Evolutionary conservation across 352 stramenopile genomes (phyloP).

Genomic region (Aphanomyces astaci): DNA sequence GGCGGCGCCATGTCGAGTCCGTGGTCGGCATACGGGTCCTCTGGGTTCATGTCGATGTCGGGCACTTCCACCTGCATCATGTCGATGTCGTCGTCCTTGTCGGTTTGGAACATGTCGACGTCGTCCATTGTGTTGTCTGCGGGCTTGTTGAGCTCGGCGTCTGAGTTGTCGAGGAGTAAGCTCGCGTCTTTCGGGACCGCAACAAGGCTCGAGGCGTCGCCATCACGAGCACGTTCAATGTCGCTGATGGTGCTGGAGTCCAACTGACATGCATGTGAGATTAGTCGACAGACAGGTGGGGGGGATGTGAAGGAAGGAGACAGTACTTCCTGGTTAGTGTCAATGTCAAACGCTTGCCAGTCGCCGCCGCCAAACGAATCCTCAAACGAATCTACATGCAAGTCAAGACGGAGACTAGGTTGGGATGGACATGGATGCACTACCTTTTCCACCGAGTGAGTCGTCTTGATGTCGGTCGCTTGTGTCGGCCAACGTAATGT

Average conservation of each 20-base stretch:
- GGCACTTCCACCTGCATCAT: slow-evolving; percentile 22
- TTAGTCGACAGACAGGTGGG: too few species aligned
- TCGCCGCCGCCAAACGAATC: slow-evolving; percentile 71
- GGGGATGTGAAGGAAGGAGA: slow-evolving; percentile 7
- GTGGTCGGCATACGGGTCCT: slow-evolving; percentile 12
- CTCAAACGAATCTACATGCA: slow-evolving; percentile 55
- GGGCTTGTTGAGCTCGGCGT: background rate
- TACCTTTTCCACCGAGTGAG: slow-evolving; percentile 47
- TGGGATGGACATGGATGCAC: background rate
- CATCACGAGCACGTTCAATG: slow-evolving; percentile 74
- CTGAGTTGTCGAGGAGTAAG: background rate
- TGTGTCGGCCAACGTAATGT: slow-evolving; percentile 73
- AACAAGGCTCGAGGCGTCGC: slow-evolving; percentile 31
- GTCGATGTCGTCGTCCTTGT: slow-evolving; percentile 23
- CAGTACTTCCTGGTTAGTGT: slow-evolving; percentile 45
- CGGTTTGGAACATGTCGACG: slow-evolving; percentile 12
- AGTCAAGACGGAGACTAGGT: slow-evolving; percentile 3
- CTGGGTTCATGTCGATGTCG: slow-evolving; percentile 20
- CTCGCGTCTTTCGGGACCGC: slow-evolving; percentile 13
- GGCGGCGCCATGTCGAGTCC: slow-evolving; percentile 11
- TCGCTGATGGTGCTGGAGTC: slow-evolving; percentile 68
- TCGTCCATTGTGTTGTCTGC: slow-evolving; percentile 14
- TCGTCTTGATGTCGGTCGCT: slow-evolving; percentile 45
- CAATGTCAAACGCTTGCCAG: slow-evolving; percentile 78
- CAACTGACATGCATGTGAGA: too few species aligned